Base-by-base conservation (phyloP, 306 rosid genomes). In the Glycine latifolia region DNA sequence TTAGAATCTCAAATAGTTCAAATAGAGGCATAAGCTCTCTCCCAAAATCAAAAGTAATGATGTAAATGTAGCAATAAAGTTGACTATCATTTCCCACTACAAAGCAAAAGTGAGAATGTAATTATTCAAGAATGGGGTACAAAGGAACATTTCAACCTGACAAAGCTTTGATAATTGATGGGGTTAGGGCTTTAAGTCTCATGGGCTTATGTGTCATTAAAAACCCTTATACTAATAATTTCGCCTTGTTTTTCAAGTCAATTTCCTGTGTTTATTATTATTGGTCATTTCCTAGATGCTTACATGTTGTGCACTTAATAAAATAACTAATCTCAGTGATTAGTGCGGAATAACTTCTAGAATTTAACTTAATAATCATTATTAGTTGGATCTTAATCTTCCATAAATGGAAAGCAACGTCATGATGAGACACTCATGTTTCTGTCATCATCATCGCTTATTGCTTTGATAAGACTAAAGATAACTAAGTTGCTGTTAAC, bases 41-140 rank as follows among this genome's bases (percentile, higher is more conserved):
- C 88, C 91, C 91, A 89, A 83, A 88, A 88, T 76, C 77, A 66
- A 55, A 75, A 76, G 91, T 79, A 88, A 91, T 89, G 71, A 92
- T 87, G 88, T 26, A 59, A 86, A 81, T 77, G 82, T 71, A 86
- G 85, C 89, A 71, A 88, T 89, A 86, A 91, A 91, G 90, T 87
- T 91, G 91, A 88, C 87, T 82, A 90, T 90, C 84, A 87, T 91
- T 87, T 89, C 83, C 96, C 92, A 88, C 92, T 73, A 87, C 85
- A 88, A 91, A 91, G 90, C 91, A 89, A 93, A 93, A 93, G 96
- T 86, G 53, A 83, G 69, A 65, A 71, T 83, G 91, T 86, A 88
- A 93, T 91, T 88, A 89, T 87, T 82, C 82, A 81, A 75, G 35
- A 74, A 89, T 87, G 87, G 89, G 91, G 84, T 81, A 91, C 91